These are phyloP conservation scores for Scheffersomyces quercinus DNA, from an alignment of 1,139 yeast species.

Conservation along the genomic window DNA sequence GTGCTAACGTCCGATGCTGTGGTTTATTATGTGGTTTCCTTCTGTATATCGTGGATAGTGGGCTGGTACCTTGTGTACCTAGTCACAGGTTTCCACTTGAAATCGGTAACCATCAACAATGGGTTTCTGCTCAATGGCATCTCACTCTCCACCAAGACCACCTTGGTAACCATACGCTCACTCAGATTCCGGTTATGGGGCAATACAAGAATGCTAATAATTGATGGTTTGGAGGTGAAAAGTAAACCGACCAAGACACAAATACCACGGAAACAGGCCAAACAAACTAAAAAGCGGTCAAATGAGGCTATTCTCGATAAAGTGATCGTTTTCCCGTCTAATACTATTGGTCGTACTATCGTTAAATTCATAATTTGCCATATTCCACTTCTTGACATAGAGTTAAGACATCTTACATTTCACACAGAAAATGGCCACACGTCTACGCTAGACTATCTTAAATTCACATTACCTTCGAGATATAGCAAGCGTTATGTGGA, in stretches of 20 bases:
- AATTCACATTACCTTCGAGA: constrained; percentile 21
- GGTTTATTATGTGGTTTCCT: constrained; percentile 7
- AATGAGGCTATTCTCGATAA: not conserved
- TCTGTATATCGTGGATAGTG: constrained; percentile 20
- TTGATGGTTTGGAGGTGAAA: constrained; percentile 24
- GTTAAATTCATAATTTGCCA: constrained; percentile 18
- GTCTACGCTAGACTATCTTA: constrained; percentile 24
- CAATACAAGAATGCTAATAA: constrained; percentile 31
- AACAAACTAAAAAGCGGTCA: not conserved
- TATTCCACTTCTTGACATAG: constrained; percentile 29
- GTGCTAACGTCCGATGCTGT: not conserved
- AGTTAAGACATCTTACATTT: constrained; percentile 24
- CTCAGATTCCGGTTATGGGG: constrained; percentile 45
- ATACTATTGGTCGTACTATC: constrained; percentile 10
- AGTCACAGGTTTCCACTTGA: constrained; percentile 35
- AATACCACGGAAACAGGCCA: constrained; percentile 2
- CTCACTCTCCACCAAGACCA: constrained; percentile 14
- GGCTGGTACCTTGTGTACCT: constrained; percentile 30
- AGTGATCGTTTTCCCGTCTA: constrained; percentile 20
- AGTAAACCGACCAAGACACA: not conserved
- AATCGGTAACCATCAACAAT: constrained; percentile 36
- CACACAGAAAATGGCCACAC: constrained; percentile 9
- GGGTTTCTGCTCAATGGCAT: constrained; percentile 42
- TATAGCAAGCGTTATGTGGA: constrained; percentile 18
- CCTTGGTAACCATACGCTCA: constrained; percentile 20